Evolutionary conservation across 2,329 filamentous ascomycete species (phyloP), one percentile per base, ranked within the genome.

Genomic region (Aspergillus sp.): DNA sequence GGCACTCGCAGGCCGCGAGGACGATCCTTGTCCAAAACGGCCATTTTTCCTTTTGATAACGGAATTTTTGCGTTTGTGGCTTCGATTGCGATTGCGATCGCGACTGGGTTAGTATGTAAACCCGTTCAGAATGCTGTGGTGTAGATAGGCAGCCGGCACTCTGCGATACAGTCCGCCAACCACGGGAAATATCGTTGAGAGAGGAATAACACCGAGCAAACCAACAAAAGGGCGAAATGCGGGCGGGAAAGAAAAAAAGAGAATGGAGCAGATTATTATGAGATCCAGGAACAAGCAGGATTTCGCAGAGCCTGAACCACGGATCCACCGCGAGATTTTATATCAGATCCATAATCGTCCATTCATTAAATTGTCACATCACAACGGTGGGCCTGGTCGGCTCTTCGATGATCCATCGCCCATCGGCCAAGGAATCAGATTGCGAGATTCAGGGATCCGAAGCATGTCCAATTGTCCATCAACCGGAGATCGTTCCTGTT

Each of bases 11-110:
- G 62, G 46, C 71, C 71, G 6, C 67, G 66, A 14, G 70, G 66
- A 51, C 70, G 69, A 46, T 71, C 71, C n/a, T 70, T 68, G 43
- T 73, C 70, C 52, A 71, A 67, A 45, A 72, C 67, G 9, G 69
- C 69, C 71, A 73, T 73, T 5, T 43, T 62, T 19, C 27, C 35
- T 39, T 33, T 19, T 11, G 52, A 57, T 51, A 52, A 33, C 19
- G 45, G 27, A 40, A 45, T 57, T 35, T 55, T 39, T 37, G 50
- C 44, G 37, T 41, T 15, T 21, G 12, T 24, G 43, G n/a, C 47
- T 44, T 39, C 24, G n/a, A 35, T 50, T 11, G n/a, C 6, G 6
- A 40, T 27, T 51, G 54, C 31, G 19, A 24, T 21, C 9, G 27
- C 27, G 9, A 31, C 27, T 31, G 31, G 14, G 14, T 46, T 37